Percentiles rank a stretch among this genome's conserved stretches.
These are phyloP conservation scores for Claviceps cyperi DNA, from an alignment of 2,329 filamentous ascomycete species.

Conservation along the genomic window DNA sequence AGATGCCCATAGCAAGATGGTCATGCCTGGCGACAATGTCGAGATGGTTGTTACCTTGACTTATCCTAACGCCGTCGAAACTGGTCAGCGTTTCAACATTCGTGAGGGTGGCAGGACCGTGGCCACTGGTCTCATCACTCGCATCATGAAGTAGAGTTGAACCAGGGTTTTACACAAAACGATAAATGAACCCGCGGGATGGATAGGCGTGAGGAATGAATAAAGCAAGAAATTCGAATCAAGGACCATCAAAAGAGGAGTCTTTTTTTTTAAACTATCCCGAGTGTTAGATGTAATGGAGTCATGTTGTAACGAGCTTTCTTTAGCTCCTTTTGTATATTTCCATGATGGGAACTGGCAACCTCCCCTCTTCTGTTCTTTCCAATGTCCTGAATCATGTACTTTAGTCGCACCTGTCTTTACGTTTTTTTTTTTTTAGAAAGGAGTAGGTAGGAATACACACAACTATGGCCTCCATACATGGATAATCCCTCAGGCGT, in stretches of 20 bases:
- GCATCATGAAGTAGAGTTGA: slow-evolving; percentile 42
- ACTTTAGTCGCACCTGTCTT: slow-evolving; percentile 18
- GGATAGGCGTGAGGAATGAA: too few species aligned
- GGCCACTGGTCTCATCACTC: slow-evolving; percentile 69
- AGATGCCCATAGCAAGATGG: slow-evolving; percentile 59
- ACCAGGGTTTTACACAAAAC: neutral
- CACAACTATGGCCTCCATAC: neutral
- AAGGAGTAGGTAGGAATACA: slow-evolving; percentile 19
- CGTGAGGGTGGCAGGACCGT: slow-evolving; percentile 90
- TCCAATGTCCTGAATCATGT: slow-evolving; percentile 22
- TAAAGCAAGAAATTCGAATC: too few species aligned
- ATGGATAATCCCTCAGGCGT: too few species aligned
- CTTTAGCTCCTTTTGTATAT: slow-evolving; percentile 22
- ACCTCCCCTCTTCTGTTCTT: slow-evolving; percentile 28
- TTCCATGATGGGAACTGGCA: slow-evolving; percentile 18
- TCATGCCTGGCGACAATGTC: slow-evolving; percentile 97
- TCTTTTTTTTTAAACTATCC: neutral
- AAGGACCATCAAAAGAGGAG: too few species aligned
- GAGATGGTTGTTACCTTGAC: slow-evolving; percentile 88
- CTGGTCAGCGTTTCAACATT: slow-evolving; percentile 93
- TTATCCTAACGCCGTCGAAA: slow-evolving; percentile 75
- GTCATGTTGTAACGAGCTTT: slow-evolving; percentile 15
- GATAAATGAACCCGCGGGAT: neutral
- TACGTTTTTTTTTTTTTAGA: slow-evolving; percentile 5
- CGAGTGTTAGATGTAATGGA: slow-evolving; percentile 5